Conservation (phyloP, 2,329 filamentous ascomycete genomes). For the Fusarium buharicum region DNA sequence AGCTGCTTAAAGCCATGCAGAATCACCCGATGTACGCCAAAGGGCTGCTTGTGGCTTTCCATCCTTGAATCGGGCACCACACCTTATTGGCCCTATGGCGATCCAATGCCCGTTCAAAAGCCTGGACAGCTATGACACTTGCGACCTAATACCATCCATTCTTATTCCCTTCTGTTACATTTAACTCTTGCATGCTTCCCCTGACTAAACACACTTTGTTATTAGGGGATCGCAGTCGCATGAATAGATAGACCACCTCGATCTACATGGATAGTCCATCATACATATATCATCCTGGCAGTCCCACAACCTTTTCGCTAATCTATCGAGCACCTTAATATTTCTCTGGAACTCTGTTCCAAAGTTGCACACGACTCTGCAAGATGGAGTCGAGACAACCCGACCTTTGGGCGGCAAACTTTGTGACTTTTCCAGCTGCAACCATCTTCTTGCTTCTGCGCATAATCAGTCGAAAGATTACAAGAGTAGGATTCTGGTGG, state of each 20-base stretch:
- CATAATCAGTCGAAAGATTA: slow-evolving; percentile 33
- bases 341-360: background rate
- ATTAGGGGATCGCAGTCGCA: background rate
- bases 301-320: background rate
- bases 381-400: slow-evolving; percentile 27
- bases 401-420: slow-evolving; percentile 30
- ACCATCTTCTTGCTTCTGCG: slow-evolving; percentile 34
- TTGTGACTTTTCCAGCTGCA: slow-evolving; percentile 35
- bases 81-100: no score
- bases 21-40: no score
- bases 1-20: no score
- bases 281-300: slow-evolving; percentile 7
- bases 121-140: background rate
- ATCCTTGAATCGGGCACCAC: no score
- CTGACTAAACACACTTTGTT: background rate
- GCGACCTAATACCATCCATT: background rate
- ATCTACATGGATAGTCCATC: background rate
- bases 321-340: background rate
- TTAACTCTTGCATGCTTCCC: background rate
- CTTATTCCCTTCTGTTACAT: background rate
- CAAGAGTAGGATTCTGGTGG: slow-evolving; percentile 34
- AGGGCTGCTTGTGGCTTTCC: no score
- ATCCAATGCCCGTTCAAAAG: background rate
- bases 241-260: background rate
- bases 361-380: background rate